Evolutionary conservation across 2,329 filamentous ascomycete species (phyloP).

Genomic region (Pyrenophora graminea): DNA sequence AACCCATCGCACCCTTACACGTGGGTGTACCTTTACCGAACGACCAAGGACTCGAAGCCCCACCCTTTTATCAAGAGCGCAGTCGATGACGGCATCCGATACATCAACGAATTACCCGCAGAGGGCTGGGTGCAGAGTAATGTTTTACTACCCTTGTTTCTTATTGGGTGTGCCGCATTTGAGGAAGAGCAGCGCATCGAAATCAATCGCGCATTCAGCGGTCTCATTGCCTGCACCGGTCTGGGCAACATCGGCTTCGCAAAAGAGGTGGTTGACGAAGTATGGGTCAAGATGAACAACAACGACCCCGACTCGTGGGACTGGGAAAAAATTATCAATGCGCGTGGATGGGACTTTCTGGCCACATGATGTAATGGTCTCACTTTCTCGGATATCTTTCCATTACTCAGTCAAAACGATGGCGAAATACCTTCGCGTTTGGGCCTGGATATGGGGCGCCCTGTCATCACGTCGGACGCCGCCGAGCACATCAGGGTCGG

Average conservation of each 20-base stretch:
- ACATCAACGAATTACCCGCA: constrained; percentile 59
- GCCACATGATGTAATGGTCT: constrained; percentile 52
- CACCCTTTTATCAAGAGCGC: constrained; percentile 60
- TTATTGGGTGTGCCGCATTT: constrained; percentile 66
- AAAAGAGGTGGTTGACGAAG: constrained; percentile 58
- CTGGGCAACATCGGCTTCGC: constrained; percentile 63
- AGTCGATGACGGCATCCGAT: constrained; percentile 63
- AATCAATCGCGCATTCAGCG: constrained; percentile 59
- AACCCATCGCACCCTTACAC: no score
- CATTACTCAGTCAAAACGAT: neutral
- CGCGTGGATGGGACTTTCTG: constrained; percentile 64
- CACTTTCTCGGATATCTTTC: neutral
- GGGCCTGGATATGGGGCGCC: neutral
- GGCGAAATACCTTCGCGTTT: neutral
- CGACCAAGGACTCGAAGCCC: constrained; percentile 61
- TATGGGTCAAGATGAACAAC: constrained; percentile 64
- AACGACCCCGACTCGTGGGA: constrained; percentile 59
- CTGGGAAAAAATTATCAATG: constrained; percentile 64
- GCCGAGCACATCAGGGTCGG: neutral
- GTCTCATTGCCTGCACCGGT: constrained; percentile 60
- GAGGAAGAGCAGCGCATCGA: constrained; percentile 59
- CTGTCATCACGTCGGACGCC: neutral
- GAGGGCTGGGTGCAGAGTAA: constrained; percentile 62
- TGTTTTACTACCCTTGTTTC: constrained; percentile 64
- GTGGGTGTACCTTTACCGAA: constrained; percentile 67